Percentiles rank a stretch among this genome's conserved stretches.
Conservation (phyloP, 2,329 filamentous ascomycete genomes). For the Trichophyton verrucosum region DNA sequence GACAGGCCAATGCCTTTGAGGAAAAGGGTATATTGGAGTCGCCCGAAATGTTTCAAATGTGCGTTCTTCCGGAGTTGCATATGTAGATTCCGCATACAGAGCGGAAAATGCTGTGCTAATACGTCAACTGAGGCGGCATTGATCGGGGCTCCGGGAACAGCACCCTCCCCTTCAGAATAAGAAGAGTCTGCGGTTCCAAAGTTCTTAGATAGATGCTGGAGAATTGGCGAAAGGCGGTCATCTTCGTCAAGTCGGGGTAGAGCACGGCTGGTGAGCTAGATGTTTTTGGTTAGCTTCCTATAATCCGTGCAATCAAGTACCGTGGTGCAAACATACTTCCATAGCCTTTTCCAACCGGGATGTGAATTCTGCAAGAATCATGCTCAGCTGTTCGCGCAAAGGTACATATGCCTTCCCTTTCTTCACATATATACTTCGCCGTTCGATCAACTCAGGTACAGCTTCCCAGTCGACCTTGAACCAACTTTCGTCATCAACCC, state of each 20-base stretch:
- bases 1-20: slow-evolving; percentile 87
- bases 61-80: slow-evolving; percentile 71
- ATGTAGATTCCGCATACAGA: slow-evolving; percentile 91
- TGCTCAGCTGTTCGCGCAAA: slow-evolving; percentile 68
- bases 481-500: slow-evolving; percentile 67
- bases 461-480: slow-evolving; percentile 95
- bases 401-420: slow-evolving; percentile 86
- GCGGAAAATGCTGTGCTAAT: slow-evolving; percentile 69
- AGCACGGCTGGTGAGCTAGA: slow-evolving; percentile 71
- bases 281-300: slow-evolving; percentile 1
- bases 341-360: slow-evolving; percentile 66
- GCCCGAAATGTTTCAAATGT: slow-evolving; percentile 85
- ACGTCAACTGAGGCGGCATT: slow-evolving; percentile 67
- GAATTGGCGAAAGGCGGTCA: slow-evolving; percentile 67
- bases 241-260: slow-evolving; percentile 91
- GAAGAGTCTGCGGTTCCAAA: slow-evolving; percentile 83
- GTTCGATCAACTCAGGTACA: slow-evolving; percentile 80
- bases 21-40: slow-evolving; percentile 91
- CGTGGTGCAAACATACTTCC: slow-evolving; percentile 44
- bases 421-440: slow-evolving; percentile 61
- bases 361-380: slow-evolving; percentile 81
- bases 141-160: slow-evolving; percentile 59
- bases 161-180: slow-evolving; percentile 55
- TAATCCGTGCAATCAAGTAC: slow-evolving; percentile 7
- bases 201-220: slow-evolving; percentile 80